Evolutionary conservation across 345 rosid species (phyloP).

Genomic region (Triadica sebifera): DNA sequence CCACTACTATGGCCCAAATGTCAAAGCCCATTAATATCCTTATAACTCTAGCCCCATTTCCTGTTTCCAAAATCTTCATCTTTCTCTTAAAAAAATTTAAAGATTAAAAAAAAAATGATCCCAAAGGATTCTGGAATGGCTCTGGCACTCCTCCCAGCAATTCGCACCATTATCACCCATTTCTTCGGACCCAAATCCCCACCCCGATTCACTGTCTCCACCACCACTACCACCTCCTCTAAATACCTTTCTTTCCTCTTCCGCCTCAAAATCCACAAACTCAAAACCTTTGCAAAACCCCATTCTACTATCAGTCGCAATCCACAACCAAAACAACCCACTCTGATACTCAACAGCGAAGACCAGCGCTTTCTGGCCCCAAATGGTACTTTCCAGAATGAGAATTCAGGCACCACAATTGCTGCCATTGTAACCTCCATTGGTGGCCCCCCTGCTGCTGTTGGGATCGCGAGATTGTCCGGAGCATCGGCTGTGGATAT

Average conservation of each 20-base stretch:
- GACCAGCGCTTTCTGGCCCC: conserved; percentile 57
- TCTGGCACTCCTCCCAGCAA: conserved; percentile 33
- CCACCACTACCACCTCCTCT: conserved; percentile 20
- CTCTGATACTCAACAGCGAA: conserved; percentile 22
- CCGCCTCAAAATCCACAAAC: conserved; percentile 29
- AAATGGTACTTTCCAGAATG: conserved; percentile 23
- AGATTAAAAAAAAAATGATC: too few relatives aligned
- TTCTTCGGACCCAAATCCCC: conserved; percentile 24
- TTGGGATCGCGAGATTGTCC: conserved; percentile 72
- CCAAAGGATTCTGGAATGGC: too few relatives aligned
- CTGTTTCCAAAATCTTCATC: too few relatives aligned
- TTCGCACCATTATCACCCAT: conserved; percentile 35
- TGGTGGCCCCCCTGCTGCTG: conserved; percentile 82
- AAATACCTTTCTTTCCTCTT: conserved; percentile 28
- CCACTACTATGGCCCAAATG: too few relatives aligned
- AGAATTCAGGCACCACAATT: conserved; percentile 46
- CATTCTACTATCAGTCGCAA: conserved; percentile 32
- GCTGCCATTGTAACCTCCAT: conserved; percentile 80
- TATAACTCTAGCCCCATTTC: too few relatives aligned
- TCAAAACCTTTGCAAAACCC: conserved; percentile 34
- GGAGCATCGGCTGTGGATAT: conserved; percentile 69
- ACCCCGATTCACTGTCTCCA: conserved; percentile 15
- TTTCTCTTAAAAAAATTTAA: too few relatives aligned
- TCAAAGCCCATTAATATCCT: too few relatives aligned
- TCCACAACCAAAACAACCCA: neutral